Base-by-base conservation (phyloP, 2,329 filamentous ascomycete genomes). In the Penicillium sp. region DNA sequence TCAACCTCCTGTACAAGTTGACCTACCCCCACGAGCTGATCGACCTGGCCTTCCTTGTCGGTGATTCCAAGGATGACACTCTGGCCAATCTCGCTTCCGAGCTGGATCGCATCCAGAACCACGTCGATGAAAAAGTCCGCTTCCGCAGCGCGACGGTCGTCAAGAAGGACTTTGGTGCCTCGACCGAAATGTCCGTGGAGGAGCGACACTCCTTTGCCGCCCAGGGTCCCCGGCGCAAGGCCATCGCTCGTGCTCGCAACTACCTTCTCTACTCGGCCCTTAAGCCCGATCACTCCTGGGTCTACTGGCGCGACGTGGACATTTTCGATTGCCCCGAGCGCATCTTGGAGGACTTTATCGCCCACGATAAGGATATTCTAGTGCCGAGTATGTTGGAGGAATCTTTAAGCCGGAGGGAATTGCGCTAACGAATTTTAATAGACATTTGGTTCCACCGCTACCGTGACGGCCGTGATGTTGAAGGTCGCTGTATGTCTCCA, bases 391-490 rank as follows among this genome's bases (percentile, higher is more conserved):
- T 71, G 91, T 81, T 27, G n/a, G 14, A 47, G 27, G 43, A 24
- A 2, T 5, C 7, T 11, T 11, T 10, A 4, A 41, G 19, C 1
- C 9, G 41, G 51, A 2, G 41, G 9, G 35, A 3, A n/a, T 18
- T n/a, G 22, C 33, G 53, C 67, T 70, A 64, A 72, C 40, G 41
- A 13, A 18, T 36, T 50, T 50, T 55, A 22, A 49, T 71, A 96
- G 93, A 98, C 75, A 88, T 99, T 67, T 98, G 94, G 94, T 98
- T 97, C 78, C 94, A 98, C 75, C 86, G 93, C 50, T 96, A 96
- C 73, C 82, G 85, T 65, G 85, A 94, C 66, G 86, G 87, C 27
- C 82, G 83, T 53, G 94, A 99, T 73, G 94, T 98, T 67, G 95
- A 99, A 79, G 95, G 95, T 64, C 88, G 91, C 84, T 99, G 91